Percentiles rank a stretch among this genome's conserved stretches.
Evolutionary conservation across 495 filamentous ascomycete genomes (phyloP).

Genomic region (Penicilliopsis zonata): DNA sequence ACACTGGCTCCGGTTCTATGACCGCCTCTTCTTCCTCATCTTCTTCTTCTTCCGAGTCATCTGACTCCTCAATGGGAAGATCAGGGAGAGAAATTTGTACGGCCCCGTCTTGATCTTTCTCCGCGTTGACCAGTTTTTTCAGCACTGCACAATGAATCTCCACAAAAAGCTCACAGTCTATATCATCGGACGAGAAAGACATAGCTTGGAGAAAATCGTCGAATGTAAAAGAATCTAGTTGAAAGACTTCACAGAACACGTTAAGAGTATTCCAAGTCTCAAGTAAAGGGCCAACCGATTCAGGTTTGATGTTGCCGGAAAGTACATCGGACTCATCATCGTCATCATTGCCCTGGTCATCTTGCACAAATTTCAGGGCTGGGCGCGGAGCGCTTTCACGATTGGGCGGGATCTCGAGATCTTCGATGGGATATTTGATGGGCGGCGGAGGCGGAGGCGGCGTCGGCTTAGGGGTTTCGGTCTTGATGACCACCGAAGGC

Average conservation of each 20-base stretch:
- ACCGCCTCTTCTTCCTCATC: constrained; percentile 43
- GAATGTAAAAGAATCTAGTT: constrained; percentile 92
- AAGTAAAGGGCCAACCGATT: constrained; percentile 66
- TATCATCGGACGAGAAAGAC: constrained; percentile 61
- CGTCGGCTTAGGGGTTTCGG: constrained; percentile 35
- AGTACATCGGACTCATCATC: constrained; percentile 27
- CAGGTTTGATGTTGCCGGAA: constrained; percentile 57
- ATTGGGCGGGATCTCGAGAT: constrained; percentile 63
- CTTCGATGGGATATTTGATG: constrained; percentile 91
- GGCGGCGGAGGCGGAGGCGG: constrained; percentile 64
- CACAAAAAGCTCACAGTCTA: constrained; percentile 75
- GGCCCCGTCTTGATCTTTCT: constrained; percentile 60
- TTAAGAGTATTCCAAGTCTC: constrained; percentile 95
- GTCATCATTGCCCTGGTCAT: constrained; percentile 35
- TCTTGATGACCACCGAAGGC: constrained; percentile 24
- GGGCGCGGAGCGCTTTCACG: constrained; percentile 52
- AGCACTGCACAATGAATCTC: constrained; percentile 88
- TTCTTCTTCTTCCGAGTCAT: constrained; percentile 44
- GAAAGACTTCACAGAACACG: constrained; percentile 86
- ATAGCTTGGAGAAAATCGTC: constrained; percentile 91
- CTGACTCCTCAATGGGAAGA: constrained; percentile 54
- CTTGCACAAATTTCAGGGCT: constrained; percentile 61
- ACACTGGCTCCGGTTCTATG: constrained; percentile 50
- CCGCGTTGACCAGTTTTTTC: constrained; percentile 70
- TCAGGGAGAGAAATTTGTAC: constrained; percentile 70